Evolutionary conservation across 148 eudicot species (phyloP), one percentile per base, ranked within the genome.

Genomic region (Cornus suecica): DNA sequence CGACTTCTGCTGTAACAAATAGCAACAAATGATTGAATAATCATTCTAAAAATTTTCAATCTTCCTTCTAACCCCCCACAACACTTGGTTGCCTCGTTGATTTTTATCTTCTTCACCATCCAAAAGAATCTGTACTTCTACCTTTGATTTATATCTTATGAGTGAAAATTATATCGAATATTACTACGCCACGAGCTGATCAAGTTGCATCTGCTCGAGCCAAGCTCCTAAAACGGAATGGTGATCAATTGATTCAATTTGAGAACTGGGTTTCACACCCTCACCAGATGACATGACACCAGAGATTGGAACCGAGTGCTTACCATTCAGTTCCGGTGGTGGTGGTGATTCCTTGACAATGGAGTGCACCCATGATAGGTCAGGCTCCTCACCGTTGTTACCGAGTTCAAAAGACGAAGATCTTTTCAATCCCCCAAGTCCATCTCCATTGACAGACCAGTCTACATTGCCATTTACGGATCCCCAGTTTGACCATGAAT

Each of bases 161-260:
- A 60, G 56, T 32, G 54, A 67, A 71, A 76, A 58, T 28, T 23
- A 69, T 77, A 79, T 48, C 37, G 51, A 71, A 41, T 16, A 70
- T 76, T 71, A 80, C 86, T 86, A 83, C 62, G 82, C 78, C n/a
- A 77, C 74, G n/a, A 82, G 84, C 86, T 86, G 90, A 86, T 90
- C 91, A 73, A 90, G 91, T 78, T 86, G 91, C 94, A 88, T 90
- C 85, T 90, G 91, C 87, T 90, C 94, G 7, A 90, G 84, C 91
- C 91, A 90, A 29, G 94, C 84, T 52, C 91, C 89, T 73, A 90
- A 73, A 61, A 88, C 91, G 26, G 91, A 83, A 73, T 84, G 79
- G 75, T 87, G 79, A 77, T 87, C 89, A 45, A 69, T 29, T 8
- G 85, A 79, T 66, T 87, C 90, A 69, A 32, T 69, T 22, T 82